Base-by-base conservation (phyloP, 1,139 yeast genomes). In the Hanseniaspora gamundiae region DNA sequence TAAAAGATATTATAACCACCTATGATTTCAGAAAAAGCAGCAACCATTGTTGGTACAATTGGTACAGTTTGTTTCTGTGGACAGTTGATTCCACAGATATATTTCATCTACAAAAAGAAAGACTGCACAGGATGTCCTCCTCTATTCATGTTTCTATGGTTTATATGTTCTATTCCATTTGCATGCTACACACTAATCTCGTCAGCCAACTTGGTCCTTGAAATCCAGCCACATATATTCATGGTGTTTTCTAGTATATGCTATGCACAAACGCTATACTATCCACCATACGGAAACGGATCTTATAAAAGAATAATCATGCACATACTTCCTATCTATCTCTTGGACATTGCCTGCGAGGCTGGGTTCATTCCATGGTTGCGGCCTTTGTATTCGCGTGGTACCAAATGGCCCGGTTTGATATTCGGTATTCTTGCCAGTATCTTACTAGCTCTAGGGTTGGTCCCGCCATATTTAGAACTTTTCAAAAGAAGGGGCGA, bases 51-150 rank as follows among this genome's bases (percentile, higher is more conserved):
- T 48, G 95, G 85, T n/a, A 85, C 95, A 8, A 70, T 82, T 2
- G 96, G 95, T 14, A 87, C 96, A 0, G 76, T 87, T 4, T 71
- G 84, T 49, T 88, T 96, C 95, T 87, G 95, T 61, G 66, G 87
- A 50, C 96, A 88, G 62, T 67, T 87, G 51, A 70, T 85, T 2
- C 96, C 97, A 2, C 97, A 87, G 60, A 78, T 87, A 43, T 67
- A 77, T 44, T 68, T 77, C 57, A 87, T 88, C 59, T 85, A 72
- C 64, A 68, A 69, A 45, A 71, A 71, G n/a, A 86, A 87, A 55
- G 75, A 84, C 56, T 82, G 94, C 49, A 82, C 79, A 38, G 96
- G 97, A 0, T 62, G 87, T 13, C 95, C 94, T 0, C 86, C 91
- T 1, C 19, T 72, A 36, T 86, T 87, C 95, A 70, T 85, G 75